Base-by-base conservation (phyloP, 2,329 filamentous ascomycete species). In the Dendryphion nanum region DNA sequence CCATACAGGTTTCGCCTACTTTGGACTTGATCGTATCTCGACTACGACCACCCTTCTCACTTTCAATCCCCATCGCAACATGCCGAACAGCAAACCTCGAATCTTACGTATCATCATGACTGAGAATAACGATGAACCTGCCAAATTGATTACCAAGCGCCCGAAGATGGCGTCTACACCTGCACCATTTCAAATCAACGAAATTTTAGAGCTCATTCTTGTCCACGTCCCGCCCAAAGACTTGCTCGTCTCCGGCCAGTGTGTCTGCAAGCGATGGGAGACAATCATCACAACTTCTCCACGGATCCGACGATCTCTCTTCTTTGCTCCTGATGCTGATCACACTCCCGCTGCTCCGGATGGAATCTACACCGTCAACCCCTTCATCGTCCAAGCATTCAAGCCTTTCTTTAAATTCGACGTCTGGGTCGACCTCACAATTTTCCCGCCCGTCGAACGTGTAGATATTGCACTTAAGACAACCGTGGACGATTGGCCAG, bases 191-290 rank as follows among this genome's bases (percentile, higher is more conserved):
- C 14, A 34, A 12, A 24, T 44, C 31, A 34, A 33, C 24, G 41
- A 44, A 17, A 33, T 44, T 24, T 33, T 44, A 33, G 41, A 44
- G 18, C 18, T 24, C 8, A 41, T 44, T 31, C 41, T 44, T 23
- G 30, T 44, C 13, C 33, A 35, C 16, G 37, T 44, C 15, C 34
- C 41, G 15, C 32, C 31, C 30, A 29, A 18, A 23, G 37, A 37
- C 41, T 38, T 48, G 18, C 47, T 52, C 33, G 33, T 45, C 13
- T 33, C 44, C 2, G 23, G 10, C 10, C 46, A 51, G 31, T 35
- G 32, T 36, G 32, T 43, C 13, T 40, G 36, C 31, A 37, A 30
- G 14, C 35, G 31, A 15, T 49, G 39, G 39, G 24, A 40, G 8
- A n/a, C 30, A n/a, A 29, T 45, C 7, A 45, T 51, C 30, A 18